Evolutionary conservation across 2,329 filamentous ascomycete species (phyloP).

Genomic region (Knufia fluminis): DNA sequence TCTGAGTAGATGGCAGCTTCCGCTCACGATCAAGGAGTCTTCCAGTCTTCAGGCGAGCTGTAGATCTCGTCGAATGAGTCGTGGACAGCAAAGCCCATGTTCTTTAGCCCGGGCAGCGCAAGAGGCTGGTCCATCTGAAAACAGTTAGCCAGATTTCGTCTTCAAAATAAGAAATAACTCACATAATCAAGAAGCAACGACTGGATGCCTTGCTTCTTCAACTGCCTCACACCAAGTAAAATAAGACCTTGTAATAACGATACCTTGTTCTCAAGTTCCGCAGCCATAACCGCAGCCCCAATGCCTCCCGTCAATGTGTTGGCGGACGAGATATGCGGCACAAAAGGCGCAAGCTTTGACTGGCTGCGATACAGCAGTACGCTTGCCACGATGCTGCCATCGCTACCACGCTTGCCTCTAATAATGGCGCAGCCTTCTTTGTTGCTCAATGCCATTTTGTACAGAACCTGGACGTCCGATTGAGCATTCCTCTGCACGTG

Average conservation of each 20-base stretch:
- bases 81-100: slow-evolving; percentile 71
- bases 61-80: slow-evolving; percentile 77
- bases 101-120: slow-evolving; percentile 61
- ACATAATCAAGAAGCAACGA: slow-evolving; percentile 74
- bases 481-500: slow-evolving; percentile 65
- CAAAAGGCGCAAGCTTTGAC: slow-evolving; percentile 57
- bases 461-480: slow-evolving; percentile 72
- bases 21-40: slow-evolving; percentile 27
- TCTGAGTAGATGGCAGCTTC: no score
- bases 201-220: slow-evolving; percentile 66
- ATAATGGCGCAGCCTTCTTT: slow-evolving; percentile 70
- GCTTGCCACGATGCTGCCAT: slow-evolving; percentile 62
- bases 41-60: slow-evolving; percentile 56
- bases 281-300: slow-evolving; percentile 66
- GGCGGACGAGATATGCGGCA: slow-evolving; percentile 57
- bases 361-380: slow-evolving; percentile 68
- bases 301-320: slow-evolving; percentile 62
- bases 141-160: slow-evolving; percentile 22
- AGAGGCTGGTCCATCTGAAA: slow-evolving; percentile 60
- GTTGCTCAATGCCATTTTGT: slow-evolving; percentile 64
- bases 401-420: slow-evolving; percentile 62
- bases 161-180: slow-evolving; percentile 30
- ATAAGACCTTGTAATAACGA: slow-evolving; percentile 69
- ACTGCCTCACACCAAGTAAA: slow-evolving; percentile 70
- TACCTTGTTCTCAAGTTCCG: slow-evolving; percentile 57